A percentile compares a stretch with the other conserved stretches of the same genome.
phyloP scores from a whole-genome alignment of 2,329 filamentous ascomycete genomes.

The Stagonosporopsis chrysanthemi region DNA sequence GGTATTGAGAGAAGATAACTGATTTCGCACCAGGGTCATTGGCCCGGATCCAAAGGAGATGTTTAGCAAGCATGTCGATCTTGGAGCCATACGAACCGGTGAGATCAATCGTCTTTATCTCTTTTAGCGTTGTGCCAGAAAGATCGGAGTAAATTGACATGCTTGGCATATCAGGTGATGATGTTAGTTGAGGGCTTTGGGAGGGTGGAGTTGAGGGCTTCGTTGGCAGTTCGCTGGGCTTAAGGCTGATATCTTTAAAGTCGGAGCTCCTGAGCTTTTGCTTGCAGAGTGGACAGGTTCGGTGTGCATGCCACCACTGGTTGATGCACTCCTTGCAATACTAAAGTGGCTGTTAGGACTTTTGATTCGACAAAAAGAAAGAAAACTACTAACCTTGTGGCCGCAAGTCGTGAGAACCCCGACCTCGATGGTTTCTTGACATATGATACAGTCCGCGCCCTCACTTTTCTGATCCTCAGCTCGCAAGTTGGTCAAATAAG shows the following conservation, averaged over 20 bases:
- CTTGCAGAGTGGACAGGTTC: constrained; percentile 87
- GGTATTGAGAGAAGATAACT: constrained; percentile 93
- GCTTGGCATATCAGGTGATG: constrained; percentile 35
- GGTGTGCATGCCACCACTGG: constrained; percentile 76
- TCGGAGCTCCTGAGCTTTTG: constrained; percentile 68
- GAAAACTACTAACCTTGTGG: constrained; percentile 57
- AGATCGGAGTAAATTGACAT: constrained; percentile 80
- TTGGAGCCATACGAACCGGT: constrained; percentile 83
- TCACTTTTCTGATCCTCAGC: constrained; percentile 66
- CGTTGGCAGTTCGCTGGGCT: constrained; percentile 75
- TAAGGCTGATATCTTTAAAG: constrained; percentile 85
- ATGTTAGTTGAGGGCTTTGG: constrained; percentile 27
- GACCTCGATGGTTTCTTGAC: constrained; percentile 75
- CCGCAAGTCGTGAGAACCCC: constrained; percentile 88
- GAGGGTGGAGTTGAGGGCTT: constrained; percentile 61
- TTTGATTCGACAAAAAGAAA: not conserved
- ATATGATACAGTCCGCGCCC: constrained; percentile 81
- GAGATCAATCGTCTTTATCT: constrained; percentile 84
- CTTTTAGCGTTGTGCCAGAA: constrained; percentile 71
- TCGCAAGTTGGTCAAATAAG: constrained; percentile 73
- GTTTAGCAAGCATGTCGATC: constrained; percentile 75
- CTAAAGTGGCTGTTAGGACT: constrained; percentile 51
- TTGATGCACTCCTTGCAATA: constrained; percentile 90
- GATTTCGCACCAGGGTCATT: constrained; percentile 88
- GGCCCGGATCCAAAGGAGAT: constrained; percentile 83